Conservation (phyloP, 768 basidiomycete species). For the Tricholoma hemisulphureum region DNA sequence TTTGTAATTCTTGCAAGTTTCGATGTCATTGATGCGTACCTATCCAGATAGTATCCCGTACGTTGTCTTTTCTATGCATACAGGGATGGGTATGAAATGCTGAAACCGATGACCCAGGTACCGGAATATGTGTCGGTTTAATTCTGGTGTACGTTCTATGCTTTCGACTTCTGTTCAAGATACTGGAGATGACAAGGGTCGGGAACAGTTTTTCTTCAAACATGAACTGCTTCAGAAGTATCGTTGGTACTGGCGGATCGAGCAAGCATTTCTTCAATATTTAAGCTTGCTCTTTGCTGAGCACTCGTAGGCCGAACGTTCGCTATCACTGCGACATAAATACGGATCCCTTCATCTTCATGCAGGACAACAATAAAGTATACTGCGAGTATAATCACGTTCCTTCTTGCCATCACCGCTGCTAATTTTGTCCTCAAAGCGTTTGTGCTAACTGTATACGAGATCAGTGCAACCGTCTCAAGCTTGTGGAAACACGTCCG, state of each 20-base stretch:
- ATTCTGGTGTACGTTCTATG: constrained; percentile 53
- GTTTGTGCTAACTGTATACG: constrained; percentile 75
- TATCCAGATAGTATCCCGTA: constrained; percentile 29
- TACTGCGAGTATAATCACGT: constrained; percentile 50
- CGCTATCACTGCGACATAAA: constrained; percentile 73
- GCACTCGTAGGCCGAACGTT: constrained; percentile 58
- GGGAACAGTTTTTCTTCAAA: constrained; percentile 65
- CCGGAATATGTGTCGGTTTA: constrained; percentile 76
- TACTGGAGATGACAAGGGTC: constrained; percentile 24
- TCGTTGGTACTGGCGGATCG: constrained; percentile 72
- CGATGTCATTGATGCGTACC: background rate
- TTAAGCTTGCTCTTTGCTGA: background rate
- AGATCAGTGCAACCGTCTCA: constrained; percentile 75
- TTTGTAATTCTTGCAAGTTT: background rate
- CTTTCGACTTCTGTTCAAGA: constrained; percentile 20
- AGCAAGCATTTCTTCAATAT: constrained; percentile 28
- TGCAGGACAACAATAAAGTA: constrained; percentile 68
- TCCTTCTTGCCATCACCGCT: background rate
- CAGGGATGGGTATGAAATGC: no score
- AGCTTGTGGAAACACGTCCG: constrained; percentile 73
- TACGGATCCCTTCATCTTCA: constrained; percentile 69
- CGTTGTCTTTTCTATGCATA: constrained; percentile 9
- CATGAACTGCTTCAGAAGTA: constrained; percentile 67
- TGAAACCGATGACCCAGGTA: constrained; percentile 45
- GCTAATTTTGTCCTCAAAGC: constrained; percentile 30